A percentile compares a stretch with the other conserved stretches of the same genome.
phyloP scores from a whole-genome alignment of 148 eudicot species.

The Persicaria tinctoria region DNA sequence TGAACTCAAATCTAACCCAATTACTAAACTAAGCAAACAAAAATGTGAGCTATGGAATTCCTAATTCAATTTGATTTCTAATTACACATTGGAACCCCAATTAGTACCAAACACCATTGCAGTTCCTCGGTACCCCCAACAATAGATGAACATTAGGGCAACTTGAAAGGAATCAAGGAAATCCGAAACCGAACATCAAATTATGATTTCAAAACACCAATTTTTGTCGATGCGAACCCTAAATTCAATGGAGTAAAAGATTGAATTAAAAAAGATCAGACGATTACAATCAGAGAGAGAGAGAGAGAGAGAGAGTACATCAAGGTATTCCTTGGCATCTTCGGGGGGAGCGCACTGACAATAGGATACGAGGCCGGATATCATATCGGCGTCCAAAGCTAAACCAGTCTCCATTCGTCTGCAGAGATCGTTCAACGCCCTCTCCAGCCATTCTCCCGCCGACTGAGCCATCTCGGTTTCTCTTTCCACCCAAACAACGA shows the following conservation, averaged over 20 bases:
- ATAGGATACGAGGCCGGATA: constrained; percentile 94
- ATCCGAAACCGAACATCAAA: background rate
- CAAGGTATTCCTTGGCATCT: constrained; percentile 95
- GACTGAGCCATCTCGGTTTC: constrained; percentile 35
- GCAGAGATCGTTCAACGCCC: constrained; percentile 61
- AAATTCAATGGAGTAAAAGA: background rate
- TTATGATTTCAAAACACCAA: background rate
- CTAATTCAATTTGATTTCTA: too few relatives aligned
- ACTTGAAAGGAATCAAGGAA: background rate
- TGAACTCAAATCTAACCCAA: background rate
- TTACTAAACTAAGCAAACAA: background rate
- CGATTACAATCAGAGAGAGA: background rate
- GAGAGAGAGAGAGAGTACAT: constrained; percentile 30
- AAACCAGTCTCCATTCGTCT: constrained; percentile 41
- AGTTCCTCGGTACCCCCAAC: background rate
- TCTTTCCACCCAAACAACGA: constrained; percentile 10
- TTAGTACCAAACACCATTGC: background rate
- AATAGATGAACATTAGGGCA: background rate
- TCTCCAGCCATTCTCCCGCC: constrained; percentile 79
- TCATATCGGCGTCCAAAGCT: constrained; percentile 68
- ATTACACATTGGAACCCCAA: background rate
- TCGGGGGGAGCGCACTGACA: constrained; percentile 85
- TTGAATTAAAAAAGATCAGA: background rate
- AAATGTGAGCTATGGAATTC: too few relatives aligned
- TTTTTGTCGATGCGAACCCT: background rate